phyloP scores from a whole-genome alignment of 192 early-diverging fungal species.

The Pilaira anomala region DNA sequence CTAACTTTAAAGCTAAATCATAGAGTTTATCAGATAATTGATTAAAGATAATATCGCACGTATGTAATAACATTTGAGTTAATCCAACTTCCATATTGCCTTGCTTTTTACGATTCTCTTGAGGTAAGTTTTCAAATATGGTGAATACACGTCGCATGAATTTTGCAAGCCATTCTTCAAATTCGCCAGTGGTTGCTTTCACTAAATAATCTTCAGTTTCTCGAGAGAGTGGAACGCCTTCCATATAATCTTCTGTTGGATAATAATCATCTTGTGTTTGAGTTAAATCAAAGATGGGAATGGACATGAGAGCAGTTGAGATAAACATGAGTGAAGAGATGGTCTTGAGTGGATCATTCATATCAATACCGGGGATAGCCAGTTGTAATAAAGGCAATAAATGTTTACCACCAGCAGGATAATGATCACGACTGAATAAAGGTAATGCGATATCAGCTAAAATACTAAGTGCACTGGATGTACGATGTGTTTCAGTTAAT shows the following conservation, averaged over 20 bases:
- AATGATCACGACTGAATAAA: conserved; percentile 70
- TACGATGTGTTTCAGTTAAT: conserved; percentile 87
- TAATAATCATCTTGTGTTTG: conserved; percentile 27
- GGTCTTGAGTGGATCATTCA: conserved; percentile 89
- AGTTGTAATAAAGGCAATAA: conserved; percentile 73
- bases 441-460: conserved; percentile 69
- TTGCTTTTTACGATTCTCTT: conserved; percentile 54
- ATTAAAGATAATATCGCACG: conserved; percentile 63
- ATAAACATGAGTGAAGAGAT: conserved; percentile 69
- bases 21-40: conserved; percentile 68
- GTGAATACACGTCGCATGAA: conserved; percentile 76
- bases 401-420: conserved; percentile 83
- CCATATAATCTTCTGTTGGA: conserved; percentile 35
- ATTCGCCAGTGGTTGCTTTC: conserved; percentile 71
- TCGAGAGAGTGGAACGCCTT: conserved; percentile 45
- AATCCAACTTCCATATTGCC: conserved; percentile 44
- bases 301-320: conserved; percentile 54
- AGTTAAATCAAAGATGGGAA: conserved; percentile 67
- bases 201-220: conserved; percentile 67
- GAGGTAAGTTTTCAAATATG: conserved; percentile 75
- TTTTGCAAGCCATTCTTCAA: conserved; percentile 85
- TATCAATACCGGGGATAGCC: conserved; percentile 85
- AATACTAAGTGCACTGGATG: conserved; percentile 74
- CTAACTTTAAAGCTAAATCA: conserved; percentile 54
- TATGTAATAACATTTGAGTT: conserved; percentile 52